Evolutionary conservation across 345 rosid genomes (phyloP).

Genomic region (Garcia nutans): DNA sequence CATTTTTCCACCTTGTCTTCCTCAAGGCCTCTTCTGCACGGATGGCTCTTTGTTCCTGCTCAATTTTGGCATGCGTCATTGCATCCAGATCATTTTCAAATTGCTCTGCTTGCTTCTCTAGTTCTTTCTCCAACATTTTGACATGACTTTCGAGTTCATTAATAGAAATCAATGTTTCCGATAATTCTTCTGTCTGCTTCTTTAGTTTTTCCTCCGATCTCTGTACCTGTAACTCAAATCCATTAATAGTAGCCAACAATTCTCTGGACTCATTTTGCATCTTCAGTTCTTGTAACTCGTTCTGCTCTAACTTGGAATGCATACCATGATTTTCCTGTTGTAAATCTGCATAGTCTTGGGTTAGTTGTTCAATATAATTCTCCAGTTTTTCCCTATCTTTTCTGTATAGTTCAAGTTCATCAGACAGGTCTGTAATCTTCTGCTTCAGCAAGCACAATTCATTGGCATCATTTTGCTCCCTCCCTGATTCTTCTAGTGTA

Average conservation of each 20-base stretch:
- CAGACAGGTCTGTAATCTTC: conserved; percentile 20
- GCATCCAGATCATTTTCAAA: conserved; percentile 28
- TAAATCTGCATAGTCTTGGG: conserved; percentile 24
- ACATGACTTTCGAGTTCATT: conserved; percentile 31
- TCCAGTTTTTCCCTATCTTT: conserved; percentile 27
- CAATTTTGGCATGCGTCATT: conserved; percentile 24
- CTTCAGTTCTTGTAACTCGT: conserved; percentile 3
- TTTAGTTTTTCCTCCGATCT: conserved; percentile 63
- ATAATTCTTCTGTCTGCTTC: conserved; percentile 62
- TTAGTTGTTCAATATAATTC: conserved; percentile 24
- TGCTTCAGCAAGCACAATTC: conserved; percentile 21
- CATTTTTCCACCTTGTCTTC: conserved; percentile 37
- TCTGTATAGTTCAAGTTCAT: conserved; percentile 23
- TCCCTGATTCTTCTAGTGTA: conserved; percentile 24
- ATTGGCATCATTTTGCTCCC: conserved; percentile 18
- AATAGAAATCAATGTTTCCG: conserved; percentile 52
- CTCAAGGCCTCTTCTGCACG: conserved; percentile 36
- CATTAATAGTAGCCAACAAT: conserved; percentile 31
- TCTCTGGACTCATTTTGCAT: conserved; percentile 14
- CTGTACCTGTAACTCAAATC: conserved; percentile 53
- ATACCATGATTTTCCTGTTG: conserved; percentile 22
- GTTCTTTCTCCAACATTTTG: conserved; percentile 27
- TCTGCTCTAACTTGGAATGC: conserved; percentile 26
- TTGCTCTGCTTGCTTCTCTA: conserved; percentile 27
- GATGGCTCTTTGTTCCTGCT: conserved; percentile 33